Conservation (phyloP, 768 basidiomycete genomes). For the Porphyrellus cyaneotinctus region DNA sequence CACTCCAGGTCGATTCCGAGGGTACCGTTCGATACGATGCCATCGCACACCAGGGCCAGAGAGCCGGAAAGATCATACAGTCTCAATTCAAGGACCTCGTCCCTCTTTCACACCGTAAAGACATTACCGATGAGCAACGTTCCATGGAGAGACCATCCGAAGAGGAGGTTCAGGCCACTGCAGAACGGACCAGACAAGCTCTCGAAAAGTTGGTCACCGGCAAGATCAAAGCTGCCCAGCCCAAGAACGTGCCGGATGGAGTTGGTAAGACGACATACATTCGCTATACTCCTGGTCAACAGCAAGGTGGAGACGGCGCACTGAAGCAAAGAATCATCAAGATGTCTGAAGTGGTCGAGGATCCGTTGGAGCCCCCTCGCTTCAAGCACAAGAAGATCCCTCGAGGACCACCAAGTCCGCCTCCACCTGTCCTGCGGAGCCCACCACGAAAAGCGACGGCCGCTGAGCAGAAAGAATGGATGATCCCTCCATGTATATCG, state of each 20-base stretch:
- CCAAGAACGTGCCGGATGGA: conserved; percentile 86
- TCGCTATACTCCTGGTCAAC: conserved; percentile 94
- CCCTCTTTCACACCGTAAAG: conserved; percentile 84
- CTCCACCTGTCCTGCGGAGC: conserved; percentile 91
- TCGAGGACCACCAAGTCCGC: conserved; percentile 91
- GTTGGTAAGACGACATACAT: conserved; percentile 87
- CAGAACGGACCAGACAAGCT: conserved; percentile 86
- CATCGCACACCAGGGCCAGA: conserved; percentile 93
- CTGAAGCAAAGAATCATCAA: conserved; percentile 97
- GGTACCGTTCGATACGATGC: conserved; percentile 97
- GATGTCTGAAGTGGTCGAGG: conserved; percentile 97
- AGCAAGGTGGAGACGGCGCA: conserved; percentile 50
- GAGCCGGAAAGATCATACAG: conserved; percentile 80
- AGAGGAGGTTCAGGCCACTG: conserved; percentile 85
- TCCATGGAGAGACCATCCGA: conserved; percentile 91
- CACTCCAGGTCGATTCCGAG: conserved; percentile 93
- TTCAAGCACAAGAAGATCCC: conserved; percentile 99
- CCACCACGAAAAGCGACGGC: conserved; percentile 95
- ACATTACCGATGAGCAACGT: conserved; percentile 70
- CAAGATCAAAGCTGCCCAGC: conserved; percentile 98
- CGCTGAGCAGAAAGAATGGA: conserved; percentile 99
- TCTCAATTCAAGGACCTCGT: conserved; percentile 98
- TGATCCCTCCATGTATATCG: conserved; percentile 99
- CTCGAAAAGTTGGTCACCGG: conserved; percentile 91
- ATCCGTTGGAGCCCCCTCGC: conserved; percentile 92